Base-by-base conservation (phyloP, 768 basidiomycete species). In the Tubosaeta brunneosetosa region DNA sequence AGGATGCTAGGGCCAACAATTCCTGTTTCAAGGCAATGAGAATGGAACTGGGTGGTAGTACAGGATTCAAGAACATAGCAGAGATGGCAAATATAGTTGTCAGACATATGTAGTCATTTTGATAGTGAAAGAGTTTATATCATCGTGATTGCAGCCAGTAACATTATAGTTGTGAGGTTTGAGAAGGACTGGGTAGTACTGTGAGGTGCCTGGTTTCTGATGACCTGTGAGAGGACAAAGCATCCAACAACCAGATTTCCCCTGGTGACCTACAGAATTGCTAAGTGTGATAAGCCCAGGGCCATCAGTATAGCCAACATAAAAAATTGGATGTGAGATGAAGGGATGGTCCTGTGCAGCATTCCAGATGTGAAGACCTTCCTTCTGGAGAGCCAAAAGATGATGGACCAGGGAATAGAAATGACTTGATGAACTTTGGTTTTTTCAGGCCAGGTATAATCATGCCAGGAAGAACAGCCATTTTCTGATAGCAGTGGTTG, bases 131-230 rank as follows among this genome's bases (percentile, higher is more conserved):
- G 60, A 19, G 22, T 65, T 52, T 14, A 66, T 55, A 44, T 74
- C 68, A 3, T 38, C 37, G 33, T 64, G 67, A 29, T 60, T 46
- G 43, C 64, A 60, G 31, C 66, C 26, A 0, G 47, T 37, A 4
- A 65, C 62, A 8, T 46, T 40, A n/a, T 67, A 62, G 26, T 71
- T 61, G 41, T 45, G 8, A 56, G 61, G 5, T 65, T 64, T 2
- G 72, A 68, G 65, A 0, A 65, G 63, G 0, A 67, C 65, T 0
- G 73, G 69, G 50, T 70, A 76, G 51, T 77, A 76, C 25, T 68
- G 65, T 53, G 42, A 7, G 40, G 61, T 5, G 47, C 53, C 1
- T 51, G 61, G 50, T 70, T 73, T 74, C 27, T 61, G 66, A 7
- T 62, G 63, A 9, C 73, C 70, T 29, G 51, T 56, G 1, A 72